Conservation (phyloP, 2,329 filamentous ascomycete genomes). For the Trichoderma oligosporum region DNA sequence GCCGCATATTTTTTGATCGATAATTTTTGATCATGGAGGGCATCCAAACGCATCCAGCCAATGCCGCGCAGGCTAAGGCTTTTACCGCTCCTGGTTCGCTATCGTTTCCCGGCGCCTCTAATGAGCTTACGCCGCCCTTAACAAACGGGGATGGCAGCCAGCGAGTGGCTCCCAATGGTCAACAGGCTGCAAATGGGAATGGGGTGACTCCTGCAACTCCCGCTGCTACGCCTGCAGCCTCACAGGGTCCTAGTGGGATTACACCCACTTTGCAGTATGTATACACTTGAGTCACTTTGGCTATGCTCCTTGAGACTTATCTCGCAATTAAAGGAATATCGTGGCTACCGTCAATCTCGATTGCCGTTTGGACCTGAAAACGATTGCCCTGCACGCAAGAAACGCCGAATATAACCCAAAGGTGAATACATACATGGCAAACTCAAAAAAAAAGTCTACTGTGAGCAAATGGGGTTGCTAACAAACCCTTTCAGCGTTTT, state of each 20-base stretch:
- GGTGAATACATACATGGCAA: constrained; percentile 50
- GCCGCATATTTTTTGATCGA: constrained; percentile 22
- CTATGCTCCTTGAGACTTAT: constrained; percentile 51
- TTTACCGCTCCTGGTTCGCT: constrained; percentile 91
- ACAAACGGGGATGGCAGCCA: constrained; percentile 59
- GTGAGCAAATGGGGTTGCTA: constrained; percentile 16
- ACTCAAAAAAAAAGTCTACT: neutral
- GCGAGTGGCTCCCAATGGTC: constrained; percentile 40
- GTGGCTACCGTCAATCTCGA: constrained; percentile 98
- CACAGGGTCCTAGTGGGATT: constrained; percentile 79
- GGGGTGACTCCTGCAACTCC: constrained; percentile 87
- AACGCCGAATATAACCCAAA: constrained; percentile 99
- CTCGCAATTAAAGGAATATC: constrained; percentile 74
- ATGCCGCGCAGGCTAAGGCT: constrained; percentile 87
- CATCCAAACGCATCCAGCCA: constrained; percentile 87
- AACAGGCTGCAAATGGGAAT: constrained; percentile 62
- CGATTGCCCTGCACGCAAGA: constrained; percentile 93
- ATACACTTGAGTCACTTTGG: constrained; percentile 41
- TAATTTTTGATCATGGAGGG: constrained; percentile 66
- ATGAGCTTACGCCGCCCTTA: constrained; percentile 76
- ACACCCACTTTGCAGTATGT: constrained; percentile 96
- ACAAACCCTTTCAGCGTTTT: constrained; percentile 71
- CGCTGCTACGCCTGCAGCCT: constrained; percentile 83
- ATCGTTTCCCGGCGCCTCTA: constrained; percentile 81
- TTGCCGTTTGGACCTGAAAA: constrained; percentile 97